Base-by-base conservation (phyloP, 2,329 filamentous ascomycete genomes). In the Pseudogymnoascus sp. region DNA sequence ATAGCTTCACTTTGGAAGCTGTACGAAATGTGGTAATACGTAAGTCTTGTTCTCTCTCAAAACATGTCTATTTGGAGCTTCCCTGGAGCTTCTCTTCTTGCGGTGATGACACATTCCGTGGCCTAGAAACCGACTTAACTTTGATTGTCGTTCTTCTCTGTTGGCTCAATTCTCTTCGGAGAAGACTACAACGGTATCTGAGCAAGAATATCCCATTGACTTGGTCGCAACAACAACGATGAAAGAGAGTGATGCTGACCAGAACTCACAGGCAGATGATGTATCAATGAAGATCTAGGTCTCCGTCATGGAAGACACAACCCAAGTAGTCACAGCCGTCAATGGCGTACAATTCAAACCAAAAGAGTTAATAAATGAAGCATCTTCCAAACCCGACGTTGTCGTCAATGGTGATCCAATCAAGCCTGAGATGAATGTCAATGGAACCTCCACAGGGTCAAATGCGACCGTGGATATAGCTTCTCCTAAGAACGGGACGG, bases 151-250 rank as follows among this genome's bases (percentile, higher is more conserved):
- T 82, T 80, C 79, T 83, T 84, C 82, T 68, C 77, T 88, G 86
- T 81, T 78, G 77, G 84, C 78, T 82, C 79, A 79, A 82, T 82
- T 85, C 87, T 88, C 76, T 72, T 72, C 66, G 65, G 72, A 74
- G 72, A 75, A 89, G 90, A 95, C 90, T 95, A 95, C 90, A 93
- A 95, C 90, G 90, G 90, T 95, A 95, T 95, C 90, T 95, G 90
- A 95, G 84, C 82, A 80, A 76, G 72, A 65, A 66, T 73, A 7
- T 21, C 1, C 5, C 49, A 34, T 18, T 18, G 9, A 14, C 25
- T 56, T 34, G 4, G 46, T 56, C 46, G n/a, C 16, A 34, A 56
- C 6, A 53, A 28, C 25, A 18, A 34, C 49, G 9, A 56, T 34
- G 49, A 74, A 74, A 34, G 7, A 9, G 18, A 61, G 64, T 70